phyloP scores from a whole-genome alignment of 257 asterid species.

The Ajuga chamaepitys region DNA sequence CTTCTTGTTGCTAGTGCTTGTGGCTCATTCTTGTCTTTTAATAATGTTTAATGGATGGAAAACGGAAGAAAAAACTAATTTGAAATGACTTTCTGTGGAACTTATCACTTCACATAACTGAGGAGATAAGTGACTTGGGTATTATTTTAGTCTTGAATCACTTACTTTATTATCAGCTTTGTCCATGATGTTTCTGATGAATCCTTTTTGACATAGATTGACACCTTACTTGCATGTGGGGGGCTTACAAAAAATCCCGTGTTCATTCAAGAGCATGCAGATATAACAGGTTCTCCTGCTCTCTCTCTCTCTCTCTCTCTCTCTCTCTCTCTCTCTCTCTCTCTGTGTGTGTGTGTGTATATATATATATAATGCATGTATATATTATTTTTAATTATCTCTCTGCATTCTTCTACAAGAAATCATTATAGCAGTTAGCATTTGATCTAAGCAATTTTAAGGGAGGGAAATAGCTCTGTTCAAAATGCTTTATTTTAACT shows the following conservation, averaged over 20 bases:
- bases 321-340: constrained; percentile 11
- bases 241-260: constrained; percentile 78
- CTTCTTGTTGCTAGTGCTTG: neutral
- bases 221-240: constrained; percentile 90
- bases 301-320: constrained; percentile 15
- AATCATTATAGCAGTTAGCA: neutral
- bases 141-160: neutral
- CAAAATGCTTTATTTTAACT: neutral
- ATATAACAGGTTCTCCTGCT: constrained; percentile 62
- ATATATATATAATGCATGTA: too few relatives aligned
- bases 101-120: neutral
- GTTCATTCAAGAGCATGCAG: constrained; percentile 91
- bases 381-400: too few relatives aligned
- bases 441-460: neutral
- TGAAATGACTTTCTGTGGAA: neutral
- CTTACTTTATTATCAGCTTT: neutral
- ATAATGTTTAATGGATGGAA: neutral
- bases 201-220: constrained; percentile 45
- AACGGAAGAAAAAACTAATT: neutral
- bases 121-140: neutral
- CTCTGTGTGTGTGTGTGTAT: neutral
- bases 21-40: neutral
- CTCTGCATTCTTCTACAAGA: neutral
- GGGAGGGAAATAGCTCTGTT: neutral
- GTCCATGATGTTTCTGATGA: neutral